Conservation (phyloP, 208 protist genomes). For the Borovskyia barvae region DNA sequence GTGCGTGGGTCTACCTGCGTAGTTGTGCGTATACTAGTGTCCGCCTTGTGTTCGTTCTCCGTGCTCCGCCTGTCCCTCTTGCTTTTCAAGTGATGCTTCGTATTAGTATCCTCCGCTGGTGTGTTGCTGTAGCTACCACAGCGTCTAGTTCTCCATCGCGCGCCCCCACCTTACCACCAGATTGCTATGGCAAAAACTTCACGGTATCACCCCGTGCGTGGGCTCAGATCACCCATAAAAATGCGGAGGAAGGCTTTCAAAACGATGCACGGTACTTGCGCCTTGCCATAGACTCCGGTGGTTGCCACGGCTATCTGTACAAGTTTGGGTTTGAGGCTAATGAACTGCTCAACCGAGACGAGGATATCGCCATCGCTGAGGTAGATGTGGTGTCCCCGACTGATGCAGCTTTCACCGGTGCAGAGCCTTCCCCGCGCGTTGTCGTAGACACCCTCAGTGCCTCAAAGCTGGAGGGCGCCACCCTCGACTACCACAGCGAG, state of each 20-base stretch:
- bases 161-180: constrained; percentile 5
- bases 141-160: constrained; percentile 2
- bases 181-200: constrained; percentile 79
- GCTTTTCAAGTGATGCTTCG: constrained; percentile 10
- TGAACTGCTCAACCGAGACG: constrained; percentile 38
- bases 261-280: constrained; percentile 78
- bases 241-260: constrained; percentile 66
- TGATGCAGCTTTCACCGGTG: constrained; percentile 19
- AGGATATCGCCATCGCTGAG: constrained; percentile 69
- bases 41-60: too few relatives aligned
- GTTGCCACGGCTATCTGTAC: constrained; percentile 89
- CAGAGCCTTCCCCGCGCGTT: constrained; percentile 40
- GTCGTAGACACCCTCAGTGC: constrained; percentile 77
- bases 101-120: constrained; percentile 19
- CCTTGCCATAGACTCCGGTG: constrained; percentile 82
- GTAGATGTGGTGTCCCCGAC: constrained; percentile 35
- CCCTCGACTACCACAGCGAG: constrained; percentile 88
- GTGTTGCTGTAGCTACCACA: background rate
- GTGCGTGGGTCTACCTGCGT: too few relatives aligned
- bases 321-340: constrained; percentile 82
- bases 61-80: too few relatives aligned
- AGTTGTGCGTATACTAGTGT: too few relatives aligned
- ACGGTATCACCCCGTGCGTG: constrained; percentile 65
- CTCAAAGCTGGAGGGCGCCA: constrained; percentile 66
- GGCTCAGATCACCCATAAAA: constrained; percentile 73